Conservation (phyloP, 306 rosid genomes). For the Quercus aquifolioides region DNA sequence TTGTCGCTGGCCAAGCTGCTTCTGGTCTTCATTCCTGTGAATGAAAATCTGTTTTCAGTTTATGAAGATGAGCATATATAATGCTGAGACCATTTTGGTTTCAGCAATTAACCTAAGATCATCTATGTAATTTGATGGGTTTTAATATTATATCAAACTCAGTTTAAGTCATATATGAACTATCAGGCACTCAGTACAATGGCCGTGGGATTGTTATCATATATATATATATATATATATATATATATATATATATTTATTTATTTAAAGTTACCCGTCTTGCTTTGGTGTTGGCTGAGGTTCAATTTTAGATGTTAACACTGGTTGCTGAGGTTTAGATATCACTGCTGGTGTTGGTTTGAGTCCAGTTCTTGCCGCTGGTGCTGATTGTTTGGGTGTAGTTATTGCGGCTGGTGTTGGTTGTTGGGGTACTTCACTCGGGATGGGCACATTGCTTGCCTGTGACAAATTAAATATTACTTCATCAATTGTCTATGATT, state of each 20-base stretch:
- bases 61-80: not conserved
- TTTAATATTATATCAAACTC: not conserved
- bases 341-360: constrained; percentile 11
- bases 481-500: not conserved
- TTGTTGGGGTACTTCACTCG: constrained; percentile 38
- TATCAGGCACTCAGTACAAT: too few relatives aligned
- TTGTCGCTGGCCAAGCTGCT: constrained; percentile 3
- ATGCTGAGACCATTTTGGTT: not conserved
- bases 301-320: constrained; percentile 7
- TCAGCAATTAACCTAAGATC: not conserved
- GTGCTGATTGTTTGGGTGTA: constrained; percentile 13
- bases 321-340: constrained; percentile 9
- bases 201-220: too few relatives aligned
- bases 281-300: constrained; percentile 30
- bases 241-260: too few relatives aligned
- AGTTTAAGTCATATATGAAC: not conserved
- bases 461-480: constrained; percentile 24
- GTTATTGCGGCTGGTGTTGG: not conserved
- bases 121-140: not conserved
- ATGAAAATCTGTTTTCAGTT: not conserved
- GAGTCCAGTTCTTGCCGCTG: constrained; percentile 10
- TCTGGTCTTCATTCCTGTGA: not conserved
- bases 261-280: not conserved
- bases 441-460: constrained; percentile 63
- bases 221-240: too few relatives aligned